These are phyloP conservation scores for Paraconiothyrium brasiliense DNA, from an alignment of 2,329 filamentous ascomycete species.

Conservation along the genomic window DNA sequence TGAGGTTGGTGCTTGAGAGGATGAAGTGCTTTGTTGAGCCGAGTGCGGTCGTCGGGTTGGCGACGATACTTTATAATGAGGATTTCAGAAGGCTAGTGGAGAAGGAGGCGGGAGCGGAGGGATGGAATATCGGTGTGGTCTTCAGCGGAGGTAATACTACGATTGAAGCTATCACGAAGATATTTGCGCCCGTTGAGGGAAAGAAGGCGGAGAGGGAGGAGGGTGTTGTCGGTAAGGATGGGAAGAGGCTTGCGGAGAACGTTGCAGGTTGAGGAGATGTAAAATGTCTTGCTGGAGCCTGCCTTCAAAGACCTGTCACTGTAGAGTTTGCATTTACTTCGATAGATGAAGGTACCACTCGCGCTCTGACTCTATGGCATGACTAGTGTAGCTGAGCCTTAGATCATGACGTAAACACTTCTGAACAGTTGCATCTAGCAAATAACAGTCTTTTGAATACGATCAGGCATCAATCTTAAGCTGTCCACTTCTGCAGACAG, in stretches of 20 bases:
- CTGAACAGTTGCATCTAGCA: not conserved
- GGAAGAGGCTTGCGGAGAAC: slow-evolving; percentile 56
- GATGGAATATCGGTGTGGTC: slow-evolving; percentile 75
- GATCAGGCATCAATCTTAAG: not conserved
- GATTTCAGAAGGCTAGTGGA: slow-evolving; percentile 76
- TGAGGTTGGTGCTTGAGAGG: slow-evolving; percentile 82
- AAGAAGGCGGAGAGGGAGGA: slow-evolving; percentile 50
- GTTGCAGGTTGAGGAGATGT: slow-evolving; percentile 47
- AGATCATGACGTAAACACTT: not conserved
- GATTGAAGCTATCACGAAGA: slow-evolving; percentile 66
- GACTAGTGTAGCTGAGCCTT: not conserved
- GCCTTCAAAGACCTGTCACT: no score
- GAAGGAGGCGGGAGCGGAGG: slow-evolving; percentile 72
- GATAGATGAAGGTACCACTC: not conserved
- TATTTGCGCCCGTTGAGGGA: slow-evolving; percentile 55
- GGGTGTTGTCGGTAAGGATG: slow-evolving; percentile 52
- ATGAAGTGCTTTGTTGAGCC: slow-evolving; percentile 94
- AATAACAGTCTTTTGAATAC: no score
- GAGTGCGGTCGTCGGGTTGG: slow-evolving; percentile 83
- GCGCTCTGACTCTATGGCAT: not conserved
- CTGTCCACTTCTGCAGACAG: no score
- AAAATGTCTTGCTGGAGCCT: no score
- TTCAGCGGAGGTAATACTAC: slow-evolving; percentile 73
- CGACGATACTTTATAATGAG: slow-evolving; percentile 84
- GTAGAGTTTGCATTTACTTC: not conserved